Evolutionary conservation across 1,284 basidiomycete genomes (phyloP).

Genomic region (Rhodotorula sp.): DNA sequence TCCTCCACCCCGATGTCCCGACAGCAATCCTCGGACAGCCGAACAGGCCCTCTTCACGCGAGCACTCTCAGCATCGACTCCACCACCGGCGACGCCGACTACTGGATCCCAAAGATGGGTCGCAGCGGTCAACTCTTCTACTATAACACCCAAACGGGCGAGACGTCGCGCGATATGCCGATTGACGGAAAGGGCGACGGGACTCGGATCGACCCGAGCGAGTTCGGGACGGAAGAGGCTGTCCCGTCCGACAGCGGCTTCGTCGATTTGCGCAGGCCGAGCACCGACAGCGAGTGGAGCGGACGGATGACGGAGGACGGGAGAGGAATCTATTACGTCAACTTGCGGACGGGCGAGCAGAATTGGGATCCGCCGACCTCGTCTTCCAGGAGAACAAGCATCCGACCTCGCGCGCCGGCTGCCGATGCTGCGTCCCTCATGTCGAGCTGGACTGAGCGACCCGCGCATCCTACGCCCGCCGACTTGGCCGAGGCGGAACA

Average conservation of each 20-base stretch:
- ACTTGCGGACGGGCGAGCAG: slow-evolving; percentile 65
- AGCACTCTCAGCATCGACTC: neutral
- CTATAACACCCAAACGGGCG: slow-evolving; percentile 84
- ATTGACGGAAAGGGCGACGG: slow-evolving; percentile 35
- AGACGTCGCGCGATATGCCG: slow-evolving; percentile 82
- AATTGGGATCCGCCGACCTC: slow-evolving; percentile 55
- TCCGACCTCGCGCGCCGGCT: neutral
- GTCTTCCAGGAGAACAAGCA: neutral
- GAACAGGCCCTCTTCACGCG: neutral
- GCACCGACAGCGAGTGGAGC: slow-evolving; percentile 62
- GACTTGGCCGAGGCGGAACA: neutral
- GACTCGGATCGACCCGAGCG: slow-evolving; percentile 16
- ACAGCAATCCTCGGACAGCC: too few species aligned
- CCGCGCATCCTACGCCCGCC: neutral
- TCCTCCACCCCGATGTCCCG: neutral
- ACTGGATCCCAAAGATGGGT: slow-evolving; percentile 44
- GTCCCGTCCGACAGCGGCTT: neutral
- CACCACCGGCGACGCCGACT: slow-evolving; percentile 31
- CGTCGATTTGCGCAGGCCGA: slow-evolving; percentile 42
- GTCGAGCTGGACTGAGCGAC: slow-evolving; percentile 22
- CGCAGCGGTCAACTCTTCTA: slow-evolving; percentile 72
- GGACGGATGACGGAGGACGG: slow-evolving; percentile 78
- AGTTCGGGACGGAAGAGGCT: slow-evolving; percentile 22
- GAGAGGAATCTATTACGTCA: slow-evolving; percentile 73
- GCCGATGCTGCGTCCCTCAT: slow-evolving; percentile 22